Conservation (phyloP, 2,329 filamentous ascomycete genomes). For the Lasiodiplodia hormozganensis region DNA sequence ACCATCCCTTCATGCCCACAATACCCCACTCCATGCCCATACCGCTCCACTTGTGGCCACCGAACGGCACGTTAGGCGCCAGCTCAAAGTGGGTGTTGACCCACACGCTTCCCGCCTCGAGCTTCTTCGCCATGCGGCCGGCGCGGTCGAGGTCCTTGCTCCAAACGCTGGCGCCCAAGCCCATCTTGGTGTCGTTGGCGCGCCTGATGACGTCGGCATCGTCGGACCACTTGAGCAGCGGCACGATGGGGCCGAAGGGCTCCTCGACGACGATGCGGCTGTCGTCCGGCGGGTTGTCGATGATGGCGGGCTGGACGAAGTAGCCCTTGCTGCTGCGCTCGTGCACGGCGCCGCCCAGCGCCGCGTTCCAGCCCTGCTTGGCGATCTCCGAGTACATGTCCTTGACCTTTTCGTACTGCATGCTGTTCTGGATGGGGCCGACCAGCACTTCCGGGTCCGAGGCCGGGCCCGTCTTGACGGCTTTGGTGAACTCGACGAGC, state of each 20-base stretch:
- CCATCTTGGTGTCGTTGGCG: constrained; percentile 58
- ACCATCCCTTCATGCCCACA: constrained; percentile 66
- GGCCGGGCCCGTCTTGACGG: constrained; percentile 47
- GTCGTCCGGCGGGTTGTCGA: constrained; percentile 63
- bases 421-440: constrained; percentile 68
- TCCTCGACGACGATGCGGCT: constrained; percentile 65
- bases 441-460: constrained; percentile 55
- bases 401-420: constrained; percentile 69
- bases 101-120: constrained; percentile 61
- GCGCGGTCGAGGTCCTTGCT: constrained; percentile 54
- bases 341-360: constrained; percentile 55
- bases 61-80: constrained; percentile 59
- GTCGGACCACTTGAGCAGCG: constrained; percentile 65
- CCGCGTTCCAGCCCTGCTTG: constrained; percentile 60
- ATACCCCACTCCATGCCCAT: constrained; percentile 68
- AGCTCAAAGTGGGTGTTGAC: constrained; percentile 54
- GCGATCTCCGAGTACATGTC: constrained; percentile 63
- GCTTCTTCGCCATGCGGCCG: constrained; percentile 51
- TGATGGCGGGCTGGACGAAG: constrained; percentile 66
- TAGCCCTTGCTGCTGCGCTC: constrained; percentile 52
- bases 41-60: constrained; percentile 67
- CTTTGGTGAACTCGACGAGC: constrained; percentile 54
- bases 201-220: constrained; percentile 59
- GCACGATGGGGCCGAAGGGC: constrained; percentile 69
- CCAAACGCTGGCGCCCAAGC: constrained; percentile 63